These are phyloP conservation scores for Leptosphaerulina australis DNA, from an alignment of 2,329 filamentous ascomycete species.

Conservation along the genomic window DNA sequence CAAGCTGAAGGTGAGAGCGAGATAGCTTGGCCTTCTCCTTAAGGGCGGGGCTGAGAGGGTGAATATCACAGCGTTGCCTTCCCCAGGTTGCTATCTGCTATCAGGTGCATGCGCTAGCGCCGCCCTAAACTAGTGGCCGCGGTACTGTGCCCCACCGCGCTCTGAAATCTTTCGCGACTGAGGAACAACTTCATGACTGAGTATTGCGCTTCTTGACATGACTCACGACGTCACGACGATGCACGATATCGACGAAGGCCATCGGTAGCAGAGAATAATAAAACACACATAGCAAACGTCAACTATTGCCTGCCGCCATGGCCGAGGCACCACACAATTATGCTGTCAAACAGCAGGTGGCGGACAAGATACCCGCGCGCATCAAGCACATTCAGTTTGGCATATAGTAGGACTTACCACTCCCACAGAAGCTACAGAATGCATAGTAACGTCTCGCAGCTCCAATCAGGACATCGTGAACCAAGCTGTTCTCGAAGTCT, in stretches of 20 bases:
- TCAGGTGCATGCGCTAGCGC: slow-evolving; percentile 28
- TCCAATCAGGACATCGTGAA: slow-evolving; percentile 94
- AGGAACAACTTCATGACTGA: slow-evolving; percentile 4
- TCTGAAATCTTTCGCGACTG: slow-evolving; percentile 23
- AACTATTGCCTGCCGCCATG: slow-evolving; percentile 20
- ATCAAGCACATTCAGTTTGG: slow-evolving; percentile 95
- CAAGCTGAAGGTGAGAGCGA: slow-evolving; percentile 5
- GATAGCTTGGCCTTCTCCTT: slow-evolving; percentile 1
- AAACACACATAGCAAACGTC: not conserved
- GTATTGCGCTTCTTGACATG: slow-evolving; percentile 23
- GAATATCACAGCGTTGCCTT: slow-evolving; percentile 21
- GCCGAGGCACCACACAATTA: slow-evolving; percentile 30
- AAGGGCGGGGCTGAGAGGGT: slow-evolving; percentile 10
- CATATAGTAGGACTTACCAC: slow-evolving; percentile 66
- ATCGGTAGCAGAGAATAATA: slow-evolving; percentile 24
- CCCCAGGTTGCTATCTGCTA: slow-evolving; percentile 22
- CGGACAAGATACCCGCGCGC: slow-evolving; percentile 85
- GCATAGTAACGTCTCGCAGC: slow-evolving; percentile 53
- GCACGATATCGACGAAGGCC: slow-evolving; percentile 15
- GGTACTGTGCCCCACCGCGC: slow-evolving; percentile 31
- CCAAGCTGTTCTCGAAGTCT: slow-evolving; percentile 92
- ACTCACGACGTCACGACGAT: slow-evolving; percentile 33
- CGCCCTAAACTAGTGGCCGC: slow-evolving; percentile 16
- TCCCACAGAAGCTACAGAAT: not conserved
- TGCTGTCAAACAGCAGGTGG: slow-evolving; percentile 80